Conservation (phyloP, 306 rosid species). For the Cyamopsis tetragonoloba region DNA sequence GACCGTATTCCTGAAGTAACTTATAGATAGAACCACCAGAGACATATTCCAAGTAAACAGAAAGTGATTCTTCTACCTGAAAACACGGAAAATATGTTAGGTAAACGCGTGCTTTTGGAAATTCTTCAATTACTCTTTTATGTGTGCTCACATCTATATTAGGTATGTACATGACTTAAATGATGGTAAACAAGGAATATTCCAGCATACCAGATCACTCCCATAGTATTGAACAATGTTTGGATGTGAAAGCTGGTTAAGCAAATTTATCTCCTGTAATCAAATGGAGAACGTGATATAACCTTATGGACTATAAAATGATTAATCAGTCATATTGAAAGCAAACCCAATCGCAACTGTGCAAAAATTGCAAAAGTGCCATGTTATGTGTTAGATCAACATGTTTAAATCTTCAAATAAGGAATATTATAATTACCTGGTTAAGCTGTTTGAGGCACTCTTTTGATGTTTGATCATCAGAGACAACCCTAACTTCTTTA, state of each 20-base stretch:
- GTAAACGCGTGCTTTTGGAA: not conserved
- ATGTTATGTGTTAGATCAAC: not conserved
- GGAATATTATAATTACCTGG: constrained; percentile 56
- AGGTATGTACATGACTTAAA: not conserved
- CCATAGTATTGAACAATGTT: constrained; percentile 91
- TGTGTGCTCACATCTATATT: not conserved
- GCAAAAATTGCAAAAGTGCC: constrained; percentile 2
- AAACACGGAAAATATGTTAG: constrained; percentile 23
- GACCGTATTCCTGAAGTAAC: constrained; percentile 87
- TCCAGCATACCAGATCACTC: constrained; percentile 78
- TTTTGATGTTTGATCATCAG: constrained; percentile 75
- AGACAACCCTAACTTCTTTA: constrained; percentile 82
- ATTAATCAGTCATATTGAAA: not conserved
- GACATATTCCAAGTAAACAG: constrained; percentile 87
- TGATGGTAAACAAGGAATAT: not conserved
- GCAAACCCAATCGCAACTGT: constrained; percentile 17
- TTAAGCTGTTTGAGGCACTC: constrained; percentile 95
- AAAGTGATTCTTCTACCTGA: constrained; percentile 80
- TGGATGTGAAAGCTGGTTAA: constrained; percentile 78
- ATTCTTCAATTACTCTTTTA: constrained; percentile 1
- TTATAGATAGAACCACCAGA: constrained; percentile 98
- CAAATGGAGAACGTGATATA: constrained; percentile 18
- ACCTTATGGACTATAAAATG: constrained; percentile 10
- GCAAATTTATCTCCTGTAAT: constrained; percentile 89
- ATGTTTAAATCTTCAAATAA: constrained; percentile 2